phyloP scores from a whole-genome alignment of 1,284 basidiomycete species.

The Chalciporus sp. region DNA sequence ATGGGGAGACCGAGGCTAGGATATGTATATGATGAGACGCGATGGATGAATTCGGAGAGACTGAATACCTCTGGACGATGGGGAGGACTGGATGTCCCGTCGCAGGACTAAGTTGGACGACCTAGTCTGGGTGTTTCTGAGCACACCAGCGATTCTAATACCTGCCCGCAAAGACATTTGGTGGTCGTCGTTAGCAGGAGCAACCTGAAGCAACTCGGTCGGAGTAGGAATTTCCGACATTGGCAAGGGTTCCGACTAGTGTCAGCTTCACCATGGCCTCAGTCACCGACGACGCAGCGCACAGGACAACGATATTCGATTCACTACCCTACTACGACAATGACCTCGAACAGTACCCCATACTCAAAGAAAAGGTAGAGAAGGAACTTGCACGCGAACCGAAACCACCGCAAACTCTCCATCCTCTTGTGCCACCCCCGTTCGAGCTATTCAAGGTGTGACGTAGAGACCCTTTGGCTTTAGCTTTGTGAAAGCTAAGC shows the following conservation, averaged over 20 bases:
- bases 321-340: constrained; percentile 95
- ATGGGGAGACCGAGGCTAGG: constrained; percentile 74
- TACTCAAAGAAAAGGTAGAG: constrained; percentile 73
- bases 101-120: constrained; percentile 1
- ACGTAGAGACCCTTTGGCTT: constrained; percentile 5
- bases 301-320: constrained; percentile 57
- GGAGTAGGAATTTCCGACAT: constrained; percentile 29
- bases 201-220: constrained; percentile 20
- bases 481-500: constrained; percentile 10
- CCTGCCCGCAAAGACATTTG: constrained; percentile 56
- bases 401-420: constrained; percentile 54
- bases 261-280: constrained; percentile 19
- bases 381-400: constrained; percentile 70
- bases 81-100: constrained; percentile 26
- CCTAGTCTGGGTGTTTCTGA: constrained; percentile 31
- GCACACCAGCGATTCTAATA: constrained; percentile 42
- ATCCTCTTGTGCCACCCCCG: constrained; percentile 74
- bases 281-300: constrained; percentile 8
- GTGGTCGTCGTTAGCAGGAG: constrained; percentile 1
- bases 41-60: constrained; percentile 19
- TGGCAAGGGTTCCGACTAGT: background rate
- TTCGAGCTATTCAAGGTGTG: constrained; percentile 71
- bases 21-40: constrained; percentile 18
- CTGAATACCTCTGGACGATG: constrained; percentile 39
- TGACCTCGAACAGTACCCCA: constrained; percentile 79